Evolutionary conservation across 2,329 filamentous ascomycete species (phyloP), one percentile per base, ranked within the genome.

Genomic region (Madurella mycetomatis): DNA sequence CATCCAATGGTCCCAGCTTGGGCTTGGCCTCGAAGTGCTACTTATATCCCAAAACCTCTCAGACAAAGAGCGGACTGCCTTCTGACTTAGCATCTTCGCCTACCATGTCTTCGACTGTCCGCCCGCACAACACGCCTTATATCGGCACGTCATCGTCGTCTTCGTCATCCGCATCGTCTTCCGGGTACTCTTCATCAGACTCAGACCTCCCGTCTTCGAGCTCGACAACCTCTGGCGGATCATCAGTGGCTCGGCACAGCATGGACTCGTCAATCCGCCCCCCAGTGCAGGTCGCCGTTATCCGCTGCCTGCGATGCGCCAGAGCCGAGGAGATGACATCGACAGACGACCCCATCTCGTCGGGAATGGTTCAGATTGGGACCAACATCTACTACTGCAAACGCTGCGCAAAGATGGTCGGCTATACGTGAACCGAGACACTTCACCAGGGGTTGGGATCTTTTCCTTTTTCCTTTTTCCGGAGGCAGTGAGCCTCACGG

Each of bases 341-440:
- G 9, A 83, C 80, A 32, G 82, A 85, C 67, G 81, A 85, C 67
- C 73, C 77, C 47, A 73, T 71, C 60, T 73, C 79, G 42, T 79
- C 73, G 54, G 83, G 82, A 58, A 86, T 86, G 83, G 78, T 86
- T 13, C 77, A 79, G 64, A 82, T 86, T 58, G 81, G 82, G 1
- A 79, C 81, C 67, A 84, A 84, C 68, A 78, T 85, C 57, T 85
- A 85, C 72, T 86, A 86, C 70, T 86, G 83, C 70, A 75, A 79
- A 55, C 76, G 81, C 37, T 86, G 83, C 66, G 83, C 83, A 56
- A 80, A 77, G 65, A 80, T 83, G 67, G 80, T 83, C 32, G 83
- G 83, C 62, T 86, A 84, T 69, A 81, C 78, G 67, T 85, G 61
- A 64, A 25, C 18, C n/a, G 16, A 11, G 50, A 25, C 25, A 7